These are phyloP conservation scores for Hymenoscyphus albidus DNA, from an alignment of 2,329 filamentous ascomycete genomes.

Conservation along the genomic window DNA sequence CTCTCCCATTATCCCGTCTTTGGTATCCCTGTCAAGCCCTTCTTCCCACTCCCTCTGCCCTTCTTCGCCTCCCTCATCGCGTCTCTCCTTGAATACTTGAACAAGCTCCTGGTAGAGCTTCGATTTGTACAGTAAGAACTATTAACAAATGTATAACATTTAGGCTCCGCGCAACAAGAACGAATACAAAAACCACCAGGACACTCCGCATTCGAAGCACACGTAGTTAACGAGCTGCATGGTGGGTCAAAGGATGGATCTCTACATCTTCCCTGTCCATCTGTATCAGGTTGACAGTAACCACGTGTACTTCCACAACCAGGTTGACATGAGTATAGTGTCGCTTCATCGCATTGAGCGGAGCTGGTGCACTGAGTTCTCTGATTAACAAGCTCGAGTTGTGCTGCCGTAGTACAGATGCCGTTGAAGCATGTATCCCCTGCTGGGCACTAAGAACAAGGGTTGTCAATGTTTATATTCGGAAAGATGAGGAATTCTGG, in stretches of 20 bases:
- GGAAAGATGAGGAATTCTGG: background rate
- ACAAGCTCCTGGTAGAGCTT: background rate
- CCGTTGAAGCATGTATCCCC: background rate
- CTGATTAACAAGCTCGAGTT: background rate
- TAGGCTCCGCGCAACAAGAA: background rate
- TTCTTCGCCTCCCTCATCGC: background rate
- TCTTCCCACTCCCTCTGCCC: background rate
- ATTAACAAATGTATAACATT: conserved; percentile 2
- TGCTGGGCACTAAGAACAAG: background rate
- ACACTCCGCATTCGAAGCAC: background rate
- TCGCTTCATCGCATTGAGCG: background rate
- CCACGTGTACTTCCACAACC: conserved; percentile 1
- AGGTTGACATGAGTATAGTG: background rate
- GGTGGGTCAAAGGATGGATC: background rate
- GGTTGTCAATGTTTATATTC: background rate
- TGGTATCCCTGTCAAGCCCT: background rate
- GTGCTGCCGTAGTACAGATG: background rate
- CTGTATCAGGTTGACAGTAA: conserved; percentile 6
- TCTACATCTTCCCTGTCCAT: conserved; percentile 6
- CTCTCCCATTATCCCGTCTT: background rate
- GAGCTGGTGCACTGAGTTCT: background rate
- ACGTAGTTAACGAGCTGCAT: background rate
- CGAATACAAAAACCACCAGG: conserved; percentile 6
- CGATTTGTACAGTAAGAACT: conserved; percentile 2
- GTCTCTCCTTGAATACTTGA: background rate